Base-by-base conservation (phyloP, 1,284 basidiomycete species). In the Rhizoctonia solani region DNA sequence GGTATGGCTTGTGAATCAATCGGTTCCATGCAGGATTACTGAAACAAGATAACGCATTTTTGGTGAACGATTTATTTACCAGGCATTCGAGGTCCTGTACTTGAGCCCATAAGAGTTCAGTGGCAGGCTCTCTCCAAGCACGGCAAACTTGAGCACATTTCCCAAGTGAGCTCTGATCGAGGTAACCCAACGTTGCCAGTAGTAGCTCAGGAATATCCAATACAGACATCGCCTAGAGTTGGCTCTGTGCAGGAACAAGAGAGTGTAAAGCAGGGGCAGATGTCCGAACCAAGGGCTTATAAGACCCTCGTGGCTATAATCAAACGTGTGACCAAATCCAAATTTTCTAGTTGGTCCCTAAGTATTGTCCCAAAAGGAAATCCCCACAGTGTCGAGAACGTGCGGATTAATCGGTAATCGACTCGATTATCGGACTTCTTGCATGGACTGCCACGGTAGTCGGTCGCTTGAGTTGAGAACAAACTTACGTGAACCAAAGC, bases 141-240 rank as follows among this genome's bases (percentile, higher is more conserved):
- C 27, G 39, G 27, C 55, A 58, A 2, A 58, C 55, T 19, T 13
- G 29, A 5, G 55, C 44, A 41, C 55, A 58, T 11, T 3, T n/a
- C 4, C 25, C 25, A 11, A 58, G 55, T 16, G 55, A 44, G 16
- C 4, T 29, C 14, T n/a, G 27, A 21, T 58, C 41, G 21, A 58
- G 55, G 27, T 30, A n/a, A 16, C 41, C 19, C 29, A 58, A 42
- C 4, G 47, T 23, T 4, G 55, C n/a, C 6, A 42, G 3, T 4
- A 58, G 27, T 6, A 58, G 55, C 25, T 58, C 55, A 6, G 55
- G 55, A 46, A 58, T 32, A 3, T 58, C 25, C 41, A 58, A 42
- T 9, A 21, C 44, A 5, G 8, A 11, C 55, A 58, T 56, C 14
- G n/a, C n/a, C n/a, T n/a, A n/a, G n/a, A n/a, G n/a, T n/a, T n/a